Evolutionary conservation across 2,329 filamentous ascomycete species (phyloP).

Genomic region (Helminthosporium solani): DNA sequence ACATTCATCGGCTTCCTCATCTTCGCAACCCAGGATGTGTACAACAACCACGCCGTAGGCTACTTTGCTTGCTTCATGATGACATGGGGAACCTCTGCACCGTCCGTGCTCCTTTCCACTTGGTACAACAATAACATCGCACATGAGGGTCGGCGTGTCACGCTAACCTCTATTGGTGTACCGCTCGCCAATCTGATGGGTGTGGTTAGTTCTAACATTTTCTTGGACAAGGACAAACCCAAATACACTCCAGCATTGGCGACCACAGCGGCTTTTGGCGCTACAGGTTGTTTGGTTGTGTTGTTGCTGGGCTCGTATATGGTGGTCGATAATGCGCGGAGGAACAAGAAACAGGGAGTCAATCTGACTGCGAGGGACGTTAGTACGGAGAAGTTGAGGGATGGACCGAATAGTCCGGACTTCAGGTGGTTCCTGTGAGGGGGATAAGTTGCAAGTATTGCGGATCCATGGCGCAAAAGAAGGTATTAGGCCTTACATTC

Average conservation of each 20-base stretch:
- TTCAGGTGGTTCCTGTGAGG: constrained; percentile 48
- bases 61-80: constrained; percentile 82
- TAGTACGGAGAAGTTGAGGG: constrained; percentile 47
- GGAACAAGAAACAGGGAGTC: constrained; percentile 59
- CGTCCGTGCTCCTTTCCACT: constrained; percentile 66
- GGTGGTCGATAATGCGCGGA: constrained; percentile 63
- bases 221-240: constrained; percentile 62
- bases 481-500: too few species aligned
- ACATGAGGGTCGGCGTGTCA: constrained; percentile 69
- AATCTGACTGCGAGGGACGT: constrained; percentile 55
- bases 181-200: constrained; percentile 78
- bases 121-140: constrained; percentile 86
- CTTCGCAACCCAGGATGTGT: constrained; percentile 68
- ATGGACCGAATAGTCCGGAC: constrained; percentile 46
- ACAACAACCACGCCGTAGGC: constrained; percentile 61
- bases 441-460: not conserved
- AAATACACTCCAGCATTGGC: constrained; percentile 67
- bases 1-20: constrained; percentile 79
- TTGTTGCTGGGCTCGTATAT: constrained; percentile 62
- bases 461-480: too few species aligned
- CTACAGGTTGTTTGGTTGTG: constrained; percentile 57
- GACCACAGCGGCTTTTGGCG: constrained; percentile 66
- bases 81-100: constrained; percentile 76
- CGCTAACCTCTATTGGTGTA: constrained; percentile 70
- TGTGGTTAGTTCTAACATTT: constrained; percentile 68